Evolutionary conservation across 1,284 basidiomycete genomes (phyloP), one percentile per base, ranked within the genome.

Genomic region (Porodaedalea pini): DNA sequence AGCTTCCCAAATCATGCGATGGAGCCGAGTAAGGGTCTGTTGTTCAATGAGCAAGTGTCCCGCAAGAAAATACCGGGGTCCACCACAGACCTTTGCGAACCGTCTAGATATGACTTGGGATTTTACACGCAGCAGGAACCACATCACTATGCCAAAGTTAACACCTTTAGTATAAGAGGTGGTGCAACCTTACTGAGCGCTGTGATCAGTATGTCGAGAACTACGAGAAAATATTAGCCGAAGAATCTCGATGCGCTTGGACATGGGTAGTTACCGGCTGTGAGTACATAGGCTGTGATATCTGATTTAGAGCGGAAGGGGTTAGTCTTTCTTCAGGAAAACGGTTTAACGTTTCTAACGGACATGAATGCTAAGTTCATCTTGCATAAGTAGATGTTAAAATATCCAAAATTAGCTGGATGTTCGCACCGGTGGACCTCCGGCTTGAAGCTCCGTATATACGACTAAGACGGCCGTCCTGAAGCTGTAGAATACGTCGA

Each of bases 1-100:
- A 0, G 68, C 67, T 53, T 70, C 69, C 68, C 69, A 70, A 11
- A 68, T 62, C 40, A 70, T 53, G 10, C 68, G 61, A 0, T 66
- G 64, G 0, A 70, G 58, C 0, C 65, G 60, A 17, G 55, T 53
- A 39, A 70, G 52, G 4, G 67, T 61, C 69, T 69, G 47, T n/a
- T 1, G 10, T 29, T 11, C 2, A 15, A 25, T 59, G 8, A 27
- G 29, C 31, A 21, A 17, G 19, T 32, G 19, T 32, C 27, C 13
- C 25, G 8, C 15, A 31, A 19, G 8, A 2, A 25, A 10, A 8
- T 21, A 39, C n/a, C 7, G 37, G 21, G 10, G 2, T 6, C 11
- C 4, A 13, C 44, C 25, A 51, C 63, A 41, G 45, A 69, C 68
- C 27, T 64, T 60, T 29, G 65, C 65, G 37, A 70, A 68, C 23